phyloP scores from a whole-genome alignment of 2,329 filamentous ascomycete species.

The Beauveria medogensis region DNA sequence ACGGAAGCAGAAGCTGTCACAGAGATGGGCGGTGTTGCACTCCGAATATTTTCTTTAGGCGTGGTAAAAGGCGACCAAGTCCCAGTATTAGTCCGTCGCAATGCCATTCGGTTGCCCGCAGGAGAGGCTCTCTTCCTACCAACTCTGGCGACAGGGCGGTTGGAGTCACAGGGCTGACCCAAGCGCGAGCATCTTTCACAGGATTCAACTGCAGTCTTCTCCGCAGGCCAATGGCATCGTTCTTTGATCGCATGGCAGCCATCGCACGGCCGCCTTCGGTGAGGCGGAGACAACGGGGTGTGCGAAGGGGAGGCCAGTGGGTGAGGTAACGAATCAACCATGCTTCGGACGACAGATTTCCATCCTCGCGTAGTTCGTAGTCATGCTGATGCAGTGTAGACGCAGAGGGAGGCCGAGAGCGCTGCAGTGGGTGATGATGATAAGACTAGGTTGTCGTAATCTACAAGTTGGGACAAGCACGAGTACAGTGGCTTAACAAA shows the following conservation, averaged over 20 bases:
- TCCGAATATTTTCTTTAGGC: neutral
- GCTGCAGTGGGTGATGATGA: neutral
- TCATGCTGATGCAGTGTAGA: neutral
- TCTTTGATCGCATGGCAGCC: slow-evolving; percentile 12
- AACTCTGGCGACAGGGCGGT: neutral
- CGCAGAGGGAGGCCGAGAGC: neutral
- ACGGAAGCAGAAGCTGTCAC: neutral
- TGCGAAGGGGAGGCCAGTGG: neutral
- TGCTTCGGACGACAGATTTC: neutral
- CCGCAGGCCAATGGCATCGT: slow-evolving; percentile 1
- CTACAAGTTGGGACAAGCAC: no score
- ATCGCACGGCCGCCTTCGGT: slow-evolving; percentile 1
- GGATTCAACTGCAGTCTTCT: neutral
- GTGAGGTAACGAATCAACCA: neutral
- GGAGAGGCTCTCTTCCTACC: neutral
- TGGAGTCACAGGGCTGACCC: neutral
- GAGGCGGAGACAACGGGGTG: neutral
- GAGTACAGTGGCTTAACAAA: no score
- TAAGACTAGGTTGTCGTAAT: neutral
- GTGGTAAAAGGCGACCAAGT: neutral
- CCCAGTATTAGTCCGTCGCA: neutral
- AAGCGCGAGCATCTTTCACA: slow-evolving; percentile 10
- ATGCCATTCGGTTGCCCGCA: neutral
- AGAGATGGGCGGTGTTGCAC: neutral
- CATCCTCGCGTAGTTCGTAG: neutral